phyloP scores from a whole-genome alignment of 805 yeast species.

The Osmozyma mogii region DNA sequence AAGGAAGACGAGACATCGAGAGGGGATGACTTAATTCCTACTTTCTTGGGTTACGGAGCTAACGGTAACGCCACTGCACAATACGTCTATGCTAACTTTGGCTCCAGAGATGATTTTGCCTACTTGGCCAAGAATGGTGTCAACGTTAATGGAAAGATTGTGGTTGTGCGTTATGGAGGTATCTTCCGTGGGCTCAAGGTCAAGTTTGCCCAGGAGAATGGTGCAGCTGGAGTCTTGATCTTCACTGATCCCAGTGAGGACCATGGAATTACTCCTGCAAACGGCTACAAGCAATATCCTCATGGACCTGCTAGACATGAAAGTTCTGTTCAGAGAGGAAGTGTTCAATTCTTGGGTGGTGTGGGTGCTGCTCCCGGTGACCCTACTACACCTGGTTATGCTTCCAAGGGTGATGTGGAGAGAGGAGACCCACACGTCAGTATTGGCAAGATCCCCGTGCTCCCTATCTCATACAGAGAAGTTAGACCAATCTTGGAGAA shows the following conservation, averaged over 20 bases:
- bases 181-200: conserved; percentile 50
- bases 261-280: conserved; percentile 41
- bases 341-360: conserved; percentile 50
- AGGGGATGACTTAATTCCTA: conserved; percentile 43
- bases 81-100: conserved; percentile 57
- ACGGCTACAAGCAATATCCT: conserved; percentile 55
- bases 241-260: conserved; percentile 69
- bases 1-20: conserved; percentile 32
- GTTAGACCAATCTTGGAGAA: conserved; percentile 53
- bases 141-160: conserved; percentile 48
- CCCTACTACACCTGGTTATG: conserved; percentile 68
- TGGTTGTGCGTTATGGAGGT: conserved; percentile 45
- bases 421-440: conserved; percentile 16
- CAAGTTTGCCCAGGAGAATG: conserved; percentile 51
- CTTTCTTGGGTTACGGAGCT: conserved; percentile 59
- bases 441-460: conserved; percentile 60
- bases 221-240: conserved; percentile 55
- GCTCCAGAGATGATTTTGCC: conserved; percentile 46
- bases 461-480: conserved; percentile 61
- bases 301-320: conserved; percentile 61
- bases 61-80: conserved; percentile 51
- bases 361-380: conserved; percentile 54
- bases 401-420: conserved; percentile 31
- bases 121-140: conserved; percentile 31
- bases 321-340: conserved; percentile 52